phyloP scores from a whole-genome alignment of 2,329 filamentous ascomycete species.

The Didymosphaeria variabile region DNA sequence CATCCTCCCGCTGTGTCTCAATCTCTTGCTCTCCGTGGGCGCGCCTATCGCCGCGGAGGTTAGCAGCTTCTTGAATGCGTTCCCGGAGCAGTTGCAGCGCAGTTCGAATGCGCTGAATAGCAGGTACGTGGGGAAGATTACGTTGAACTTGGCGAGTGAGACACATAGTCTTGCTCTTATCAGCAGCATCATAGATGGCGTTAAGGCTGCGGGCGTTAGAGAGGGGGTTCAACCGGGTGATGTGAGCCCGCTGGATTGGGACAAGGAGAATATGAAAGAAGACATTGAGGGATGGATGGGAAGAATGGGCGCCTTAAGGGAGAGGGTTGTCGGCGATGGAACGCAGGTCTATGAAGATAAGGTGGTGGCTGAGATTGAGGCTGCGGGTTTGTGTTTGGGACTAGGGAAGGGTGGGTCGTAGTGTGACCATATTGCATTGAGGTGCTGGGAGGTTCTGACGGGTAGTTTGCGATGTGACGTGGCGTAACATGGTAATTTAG shows the following conservation, averaged over 20 bases:
- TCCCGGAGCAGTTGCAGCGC: constrained; percentile 74
- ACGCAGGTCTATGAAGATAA: constrained; percentile 80
- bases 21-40: constrained; percentile 83
- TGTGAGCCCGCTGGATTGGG: constrained; percentile 78
- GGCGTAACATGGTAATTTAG: neutral
- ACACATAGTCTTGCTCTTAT: constrained; percentile 81
- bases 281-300: constrained; percentile 86
- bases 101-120: constrained; percentile 78
- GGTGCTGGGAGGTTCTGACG: neutral
- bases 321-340: constrained; percentile 74
- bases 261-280: constrained; percentile 75
- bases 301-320: constrained; percentile 71
- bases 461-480: neutral
- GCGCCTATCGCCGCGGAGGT: constrained; percentile 85
- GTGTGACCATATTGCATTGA: neutral
- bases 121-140: constrained; percentile 65
- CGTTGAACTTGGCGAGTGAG: constrained; percentile 77
- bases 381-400: constrained; percentile 49
- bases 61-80: constrained; percentile 87
- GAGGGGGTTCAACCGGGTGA: constrained; percentile 65
- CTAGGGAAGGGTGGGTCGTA: constrained; percentile 23
- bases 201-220: constrained; percentile 60
- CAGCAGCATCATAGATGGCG: constrained; percentile 73
- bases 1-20: constrained; percentile 86
- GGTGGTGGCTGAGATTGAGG: constrained; percentile 62